Base-by-base conservation (phyloP, 1,139 yeast species). In the Geotrichum phurueaensis region DNA sequence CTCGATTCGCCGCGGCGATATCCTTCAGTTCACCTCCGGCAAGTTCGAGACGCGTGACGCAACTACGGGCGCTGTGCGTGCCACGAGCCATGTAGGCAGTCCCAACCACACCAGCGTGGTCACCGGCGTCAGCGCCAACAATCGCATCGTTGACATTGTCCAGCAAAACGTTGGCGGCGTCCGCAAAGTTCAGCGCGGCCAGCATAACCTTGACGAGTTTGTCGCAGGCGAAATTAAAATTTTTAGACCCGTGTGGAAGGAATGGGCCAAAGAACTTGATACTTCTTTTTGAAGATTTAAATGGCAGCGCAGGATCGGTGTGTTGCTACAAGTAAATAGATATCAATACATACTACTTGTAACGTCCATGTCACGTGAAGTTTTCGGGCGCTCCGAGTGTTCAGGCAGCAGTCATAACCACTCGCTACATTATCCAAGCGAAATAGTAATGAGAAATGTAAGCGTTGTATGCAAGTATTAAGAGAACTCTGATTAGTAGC, bases 71-170 rank as follows among this genome's bases (percentile, higher is more conserved):
- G 47, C 54, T 10, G 63, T 62, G 20, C 51, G 62, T 1, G 53
- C 60, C 15, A 69, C 72, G 59, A 53, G 70, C 62, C 56, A 68
- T 56, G 65, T 76, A 76, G 92, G 92, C 0, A 76, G 77, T 9
- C 92, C 92, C 1, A 83, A 86, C 69, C 92, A 86, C 69, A 86
- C 92, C 0, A 75, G 88, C 0, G 79, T 86, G 20, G 86, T 86
- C 0, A 68, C 80, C n/a, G 67, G 67, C 9, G 73, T 69, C 12
- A 63, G 67, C 10, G 70, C 66, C 1, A 64, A 65, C 13, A 75
- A 70, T 13, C 74, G 75, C 3, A 59, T 64, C 1, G 64, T 85
- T 12, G 67, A 70, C 15, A 78, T 85, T n/a, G 75, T 82, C 0
- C 88, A 86, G 64, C 91, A 86, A 69, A 86, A 86, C 68, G 81